Conservation (phyloP, 2,329 filamentous ascomycete genomes). For the Fusarium solani-melongenae region DNA sequence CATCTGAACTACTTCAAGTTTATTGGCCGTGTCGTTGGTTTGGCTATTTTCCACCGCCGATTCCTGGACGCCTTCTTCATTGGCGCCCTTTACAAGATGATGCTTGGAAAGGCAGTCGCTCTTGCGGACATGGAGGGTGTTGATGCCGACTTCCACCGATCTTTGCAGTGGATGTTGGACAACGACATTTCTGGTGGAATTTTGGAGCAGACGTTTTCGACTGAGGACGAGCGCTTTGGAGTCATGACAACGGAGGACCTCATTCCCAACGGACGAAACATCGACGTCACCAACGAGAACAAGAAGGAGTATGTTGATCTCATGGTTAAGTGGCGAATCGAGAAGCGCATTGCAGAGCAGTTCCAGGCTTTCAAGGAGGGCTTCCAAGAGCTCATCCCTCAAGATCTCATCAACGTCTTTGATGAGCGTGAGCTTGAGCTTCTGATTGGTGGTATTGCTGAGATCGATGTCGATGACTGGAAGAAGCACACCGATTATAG, state of each 20-base stretch:
- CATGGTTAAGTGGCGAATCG: constrained; percentile 99
- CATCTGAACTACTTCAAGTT: constrained; percentile 99
- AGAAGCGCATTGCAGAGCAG: constrained; percentile 97
- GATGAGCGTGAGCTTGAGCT: constrained; percentile 97
- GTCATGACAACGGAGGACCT: constrained; percentile 94
- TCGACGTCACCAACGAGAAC: constrained; percentile 98
- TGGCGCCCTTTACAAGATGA: constrained; percentile 99
- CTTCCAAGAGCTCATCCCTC: constrained; percentile 96
- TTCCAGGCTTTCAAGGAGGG: constrained; percentile 98
- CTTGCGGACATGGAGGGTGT: constrained; percentile 99
- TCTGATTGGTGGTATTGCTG: constrained; percentile 98
- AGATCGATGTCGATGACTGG: constrained; percentile 99
- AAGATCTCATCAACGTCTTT: constrained; percentile 97
- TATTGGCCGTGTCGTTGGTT: constrained; percentile 94
- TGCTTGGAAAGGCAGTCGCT: constrained; percentile 90
- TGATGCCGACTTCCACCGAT: constrained; percentile 96
- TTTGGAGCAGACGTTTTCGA: constrained; percentile 94
- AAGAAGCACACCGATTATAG: constrained; percentile 99
- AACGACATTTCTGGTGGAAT: constrained; percentile 95
- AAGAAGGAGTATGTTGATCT: constrained; percentile 99
- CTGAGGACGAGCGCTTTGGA: constrained; percentile 96
- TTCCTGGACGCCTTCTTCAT: constrained; percentile 99
- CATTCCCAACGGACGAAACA: constrained; percentile 88
- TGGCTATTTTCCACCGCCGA: constrained; percentile 97
- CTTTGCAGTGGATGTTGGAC: constrained; percentile 96